Evolutionary conservation across 2,329 filamentous ascomycete genomes (phyloP).

Genomic region (Aureobasidium sp.): DNA sequence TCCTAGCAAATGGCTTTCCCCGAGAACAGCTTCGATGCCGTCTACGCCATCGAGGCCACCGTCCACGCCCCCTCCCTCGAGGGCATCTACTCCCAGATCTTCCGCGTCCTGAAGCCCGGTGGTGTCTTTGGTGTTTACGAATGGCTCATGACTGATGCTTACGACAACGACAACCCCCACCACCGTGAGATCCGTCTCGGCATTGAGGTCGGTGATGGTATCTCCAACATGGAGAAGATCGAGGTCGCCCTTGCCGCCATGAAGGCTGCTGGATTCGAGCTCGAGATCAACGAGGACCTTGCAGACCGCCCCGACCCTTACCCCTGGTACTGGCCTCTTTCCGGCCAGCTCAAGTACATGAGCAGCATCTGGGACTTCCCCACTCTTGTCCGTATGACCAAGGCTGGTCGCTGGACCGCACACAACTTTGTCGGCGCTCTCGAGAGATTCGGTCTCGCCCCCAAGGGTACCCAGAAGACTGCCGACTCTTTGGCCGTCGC

Average conservation of each 20-base stretch:
- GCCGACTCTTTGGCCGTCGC: slow-evolving; percentile 77
- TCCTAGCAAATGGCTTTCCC: slow-evolving; percentile 83
- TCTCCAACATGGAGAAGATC: slow-evolving; percentile 92
- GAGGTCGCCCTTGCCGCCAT: slow-evolving; percentile 75
- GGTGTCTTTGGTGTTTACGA: slow-evolving; percentile 96
- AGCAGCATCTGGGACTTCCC: slow-evolving; percentile 69
- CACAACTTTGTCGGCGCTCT: slow-evolving; percentile 69
- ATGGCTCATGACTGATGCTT: slow-evolving; percentile 96
- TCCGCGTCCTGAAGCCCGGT: slow-evolving; percentile 89
- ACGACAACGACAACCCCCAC: slow-evolving; percentile 77
- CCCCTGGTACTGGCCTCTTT: slow-evolving; percentile 92
- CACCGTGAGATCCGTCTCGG: slow-evolving; percentile 87
- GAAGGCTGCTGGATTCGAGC: slow-evolving; percentile 75
- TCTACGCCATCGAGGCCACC: slow-evolving; percentile 96
- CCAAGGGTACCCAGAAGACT: slow-evolving; percentile 85
- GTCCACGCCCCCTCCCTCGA: slow-evolving; percentile 86
- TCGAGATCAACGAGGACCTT: slow-evolving; percentile 78
- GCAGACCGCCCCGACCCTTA: slow-evolving; percentile 64
- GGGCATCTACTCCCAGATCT: slow-evolving; percentile 90
- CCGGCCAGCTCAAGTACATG: slow-evolving; percentile 77
- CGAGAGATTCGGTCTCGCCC: slow-evolving; percentile 67
- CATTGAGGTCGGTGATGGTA: slow-evolving; percentile 93
- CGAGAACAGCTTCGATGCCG: slow-evolving; percentile 84
- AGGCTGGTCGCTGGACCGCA: slow-evolving; percentile 63
- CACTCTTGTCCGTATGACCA: slow-evolving; percentile 83